Conservation (phyloP, 148 eudicot genomes). For the Nyssa sinensis region DNA sequence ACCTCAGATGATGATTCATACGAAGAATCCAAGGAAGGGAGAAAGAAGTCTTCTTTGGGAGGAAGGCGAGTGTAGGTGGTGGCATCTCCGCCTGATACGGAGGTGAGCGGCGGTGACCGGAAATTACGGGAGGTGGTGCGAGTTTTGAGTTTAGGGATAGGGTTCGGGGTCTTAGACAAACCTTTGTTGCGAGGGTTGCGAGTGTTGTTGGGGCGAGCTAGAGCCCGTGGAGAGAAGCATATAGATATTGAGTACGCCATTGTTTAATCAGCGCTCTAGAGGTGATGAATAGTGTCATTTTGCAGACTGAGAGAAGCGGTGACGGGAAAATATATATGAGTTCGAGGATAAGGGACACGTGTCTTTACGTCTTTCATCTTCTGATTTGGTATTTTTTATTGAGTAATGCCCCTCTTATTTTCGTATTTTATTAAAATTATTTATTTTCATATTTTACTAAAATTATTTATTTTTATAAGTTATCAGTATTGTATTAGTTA, state of each 20-base stretch:
- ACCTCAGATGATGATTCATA: constrained; percentile 24
- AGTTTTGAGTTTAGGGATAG: constrained; percentile 14
- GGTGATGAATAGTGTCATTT: too few relatives aligned
- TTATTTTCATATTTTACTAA: too few relatives aligned
- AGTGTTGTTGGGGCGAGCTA: constrained; percentile 31
- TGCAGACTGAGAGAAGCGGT: background rate
- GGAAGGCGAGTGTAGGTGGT: constrained; percentile 86
- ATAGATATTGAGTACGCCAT: constrained; percentile 35
- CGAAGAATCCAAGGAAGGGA: constrained; percentile 15
- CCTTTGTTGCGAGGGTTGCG: constrained; percentile 19
- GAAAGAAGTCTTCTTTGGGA: constrained; percentile 41
- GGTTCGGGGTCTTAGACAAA: constrained; percentile 29
- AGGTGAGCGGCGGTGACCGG: constrained; percentile 8
- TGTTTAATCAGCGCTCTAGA: background rate
- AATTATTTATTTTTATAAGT: too few relatives aligned
- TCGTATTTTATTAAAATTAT: too few relatives aligned
- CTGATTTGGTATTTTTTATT: too few relatives aligned
- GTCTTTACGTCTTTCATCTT: too few relatives aligned
- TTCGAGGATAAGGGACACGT: background rate
- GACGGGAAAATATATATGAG: background rate
- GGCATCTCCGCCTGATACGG: constrained; percentile 46
- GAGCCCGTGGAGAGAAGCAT: constrained; percentile 34
- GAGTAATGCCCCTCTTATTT: too few relatives aligned
- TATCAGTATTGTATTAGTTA: too few relatives aligned
- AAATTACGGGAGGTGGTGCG: background rate